phyloP scores from a whole-genome alignment of 257 asterid genomes.

The Solanum dulcamara region DNA sequence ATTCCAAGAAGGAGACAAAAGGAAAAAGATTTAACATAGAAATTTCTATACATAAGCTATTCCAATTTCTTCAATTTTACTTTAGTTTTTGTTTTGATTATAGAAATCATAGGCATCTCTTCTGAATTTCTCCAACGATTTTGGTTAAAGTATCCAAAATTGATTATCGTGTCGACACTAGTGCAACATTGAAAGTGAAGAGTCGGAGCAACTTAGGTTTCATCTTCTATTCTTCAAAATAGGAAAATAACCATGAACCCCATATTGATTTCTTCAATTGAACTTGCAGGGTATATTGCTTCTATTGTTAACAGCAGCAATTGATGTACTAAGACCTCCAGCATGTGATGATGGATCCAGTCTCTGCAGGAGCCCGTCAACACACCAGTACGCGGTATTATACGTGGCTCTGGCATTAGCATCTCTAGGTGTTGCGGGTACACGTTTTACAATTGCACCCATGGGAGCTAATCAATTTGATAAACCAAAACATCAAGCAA shows the following conservation, averaged over 20 bases:
- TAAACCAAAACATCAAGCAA: constrained; percentile 13
- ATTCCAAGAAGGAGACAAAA: not conserved
- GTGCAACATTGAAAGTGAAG: not conserved
- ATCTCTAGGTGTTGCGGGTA: constrained; percentile 20
- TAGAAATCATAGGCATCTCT: not conserved
- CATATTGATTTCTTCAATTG: not conserved
- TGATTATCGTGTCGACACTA: not conserved
- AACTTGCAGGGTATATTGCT: constrained; percentile 15
- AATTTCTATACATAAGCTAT: not conserved
- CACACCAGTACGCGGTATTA: constrained; percentile 9
- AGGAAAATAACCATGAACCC: not conserved
- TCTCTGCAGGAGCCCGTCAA: constrained; percentile 7
- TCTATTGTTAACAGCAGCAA: constrained; percentile 18
- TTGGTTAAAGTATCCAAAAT: too few relatives aligned
- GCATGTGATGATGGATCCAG: constrained; percentile 13
- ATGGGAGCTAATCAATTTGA: constrained; percentile 27
- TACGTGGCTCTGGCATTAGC: constrained; percentile 15
- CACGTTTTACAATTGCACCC: constrained; percentile 21
- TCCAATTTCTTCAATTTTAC: not conserved
- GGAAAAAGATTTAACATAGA: not conserved
- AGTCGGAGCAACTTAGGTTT: not conserved
- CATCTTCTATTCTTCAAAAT: not conserved
- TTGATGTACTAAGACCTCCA: constrained; percentile 14
- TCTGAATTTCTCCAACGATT: not conserved
- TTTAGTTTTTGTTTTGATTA: too few relatives aligned